phyloP scores from a whole-genome alignment of 2,329 filamentous ascomycete genomes.

The Aspergillus fischeri region DNA sequence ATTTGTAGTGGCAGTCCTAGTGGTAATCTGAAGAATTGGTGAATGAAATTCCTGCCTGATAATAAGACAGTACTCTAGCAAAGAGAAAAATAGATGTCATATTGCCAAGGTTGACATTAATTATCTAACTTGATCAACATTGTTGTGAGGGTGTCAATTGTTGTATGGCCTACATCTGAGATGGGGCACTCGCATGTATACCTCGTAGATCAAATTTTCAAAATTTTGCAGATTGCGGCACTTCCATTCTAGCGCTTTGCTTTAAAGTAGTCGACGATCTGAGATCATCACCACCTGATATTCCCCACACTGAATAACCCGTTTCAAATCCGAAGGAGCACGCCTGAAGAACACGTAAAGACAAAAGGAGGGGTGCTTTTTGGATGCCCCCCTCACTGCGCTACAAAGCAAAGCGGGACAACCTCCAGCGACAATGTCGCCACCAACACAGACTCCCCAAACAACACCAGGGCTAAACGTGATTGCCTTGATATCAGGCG shows the following conservation, averaged over 20 bases:
- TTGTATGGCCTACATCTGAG: neutral
- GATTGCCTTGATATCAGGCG: conserved; percentile 89
- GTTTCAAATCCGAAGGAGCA: too few relatives aligned
- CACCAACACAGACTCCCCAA: conserved; percentile 26
- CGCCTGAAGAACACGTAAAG: neutral
- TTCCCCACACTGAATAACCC: too few relatives aligned
- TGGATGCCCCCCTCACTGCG: neutral
- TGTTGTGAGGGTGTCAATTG: neutral
- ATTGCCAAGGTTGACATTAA: neutral
- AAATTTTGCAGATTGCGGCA: neutral
- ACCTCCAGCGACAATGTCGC: conserved; percentile 30
- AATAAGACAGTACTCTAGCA: neutral
- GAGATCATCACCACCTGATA: neutral
- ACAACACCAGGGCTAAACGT: conserved; percentile 55
- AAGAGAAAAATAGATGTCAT: neutral
- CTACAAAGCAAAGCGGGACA: neutral
- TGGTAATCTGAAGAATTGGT: conserved; percentile 15
- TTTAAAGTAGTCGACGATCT: neutral
- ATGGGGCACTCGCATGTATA: neutral
- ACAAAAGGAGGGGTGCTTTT: neutral
- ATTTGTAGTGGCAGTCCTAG: conserved; percentile 14
- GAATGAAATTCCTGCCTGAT: neutral
- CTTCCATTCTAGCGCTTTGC: neutral
- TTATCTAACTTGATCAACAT: too few relatives aligned
- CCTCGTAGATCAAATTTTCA: neutral